Conservation (phyloP, 176 grass and related monocot genomes). For the Triticum turgidum region DNA sequence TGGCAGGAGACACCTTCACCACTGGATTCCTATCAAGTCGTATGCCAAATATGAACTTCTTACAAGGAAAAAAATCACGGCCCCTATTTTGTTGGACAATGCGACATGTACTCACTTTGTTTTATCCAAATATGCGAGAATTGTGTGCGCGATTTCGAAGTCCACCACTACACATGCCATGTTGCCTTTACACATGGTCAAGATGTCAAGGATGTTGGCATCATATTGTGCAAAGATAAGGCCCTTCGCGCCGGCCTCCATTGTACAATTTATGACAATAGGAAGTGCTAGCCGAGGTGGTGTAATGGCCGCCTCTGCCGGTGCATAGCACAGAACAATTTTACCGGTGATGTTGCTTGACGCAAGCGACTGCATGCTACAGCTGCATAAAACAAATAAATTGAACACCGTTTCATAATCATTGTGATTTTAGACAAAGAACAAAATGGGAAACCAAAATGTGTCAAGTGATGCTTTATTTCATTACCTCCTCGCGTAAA, state of each 20-base stretch:
- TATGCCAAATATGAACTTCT: neutral
- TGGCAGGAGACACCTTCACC: neutral
- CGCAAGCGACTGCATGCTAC: neutral
- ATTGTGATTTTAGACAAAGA: neutral
- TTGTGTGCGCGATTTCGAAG: neutral
- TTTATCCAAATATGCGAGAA: neutral
- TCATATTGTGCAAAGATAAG: slow-evolving; percentile 17
- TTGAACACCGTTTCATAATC: neutral
- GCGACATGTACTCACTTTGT: neutral
- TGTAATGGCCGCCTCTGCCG: neutral
- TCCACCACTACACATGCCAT: slow-evolving; percentile 13
- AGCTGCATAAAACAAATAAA: neutral
- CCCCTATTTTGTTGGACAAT: neutral
- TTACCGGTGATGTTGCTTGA: slow-evolving; percentile 3
- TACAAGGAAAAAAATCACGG: neutral
- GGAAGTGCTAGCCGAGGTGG: neutral
- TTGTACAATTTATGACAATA: rapidly evolving
- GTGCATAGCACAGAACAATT: slow-evolving; percentile 27
- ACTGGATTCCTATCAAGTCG: neutral
- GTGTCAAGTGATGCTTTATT: neutral
- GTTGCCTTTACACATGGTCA: neutral
- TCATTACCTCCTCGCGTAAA: neutral
- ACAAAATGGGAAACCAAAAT: neutral
- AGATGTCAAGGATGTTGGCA: neutral
- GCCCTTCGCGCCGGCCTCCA: neutral